Base-by-base conservation (phyloP, 768 basidiomycete genomes). In the Phanerodontia chrysosporium region DNA sequence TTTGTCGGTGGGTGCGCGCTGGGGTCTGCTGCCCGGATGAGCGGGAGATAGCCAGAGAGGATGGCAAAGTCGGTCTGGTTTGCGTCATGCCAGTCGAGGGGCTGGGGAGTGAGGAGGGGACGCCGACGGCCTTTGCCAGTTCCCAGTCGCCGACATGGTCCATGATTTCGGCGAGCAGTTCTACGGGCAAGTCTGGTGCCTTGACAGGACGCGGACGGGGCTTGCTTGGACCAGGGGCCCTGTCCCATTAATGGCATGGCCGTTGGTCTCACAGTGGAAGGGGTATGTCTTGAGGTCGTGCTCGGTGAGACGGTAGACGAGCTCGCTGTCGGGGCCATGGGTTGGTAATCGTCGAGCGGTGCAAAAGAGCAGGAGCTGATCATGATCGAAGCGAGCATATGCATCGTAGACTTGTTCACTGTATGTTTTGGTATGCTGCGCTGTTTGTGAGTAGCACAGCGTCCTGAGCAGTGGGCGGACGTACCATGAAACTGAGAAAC, bases 111-210 rank as follows among this genome's bases (percentile, higher is more conserved):
- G 83, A 83, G 5, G 90, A 90, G 12, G 86, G 88, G 1, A 93
- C 75, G 21, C 86, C 84, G 35, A 94, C 82, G 14, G 92, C 86
- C 60, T 83, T 86, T 13, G 86, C 78, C 9, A 95, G 83, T 65
- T 93, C 89, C 90, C 92, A 95, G 69, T 92, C 87, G 14, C 87
- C 89, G 9, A 91, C 70, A 63, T 87, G 82, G 58, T 92, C 88
- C 72, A 92, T 71, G 60, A 92, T 90, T 51, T 87, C 82, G 10
- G 87, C 85, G 27, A 92, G 71, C 42, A 93, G 80, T 69, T 93
- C 91, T 55, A 86, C 76, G 0, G 90, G 90, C 32, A 93, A 79
- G 69, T 88, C 85, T 30, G 83, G 83, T 10, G 71, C 69, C 56
- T 66, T 68, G 35, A 64, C 72, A 53, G 70, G 76, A 21, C 70